These are phyloP conservation scores for Penicillium hordei DNA, from an alignment of 2,329 filamentous ascomycete species.

Conservation along the genomic window DNA sequence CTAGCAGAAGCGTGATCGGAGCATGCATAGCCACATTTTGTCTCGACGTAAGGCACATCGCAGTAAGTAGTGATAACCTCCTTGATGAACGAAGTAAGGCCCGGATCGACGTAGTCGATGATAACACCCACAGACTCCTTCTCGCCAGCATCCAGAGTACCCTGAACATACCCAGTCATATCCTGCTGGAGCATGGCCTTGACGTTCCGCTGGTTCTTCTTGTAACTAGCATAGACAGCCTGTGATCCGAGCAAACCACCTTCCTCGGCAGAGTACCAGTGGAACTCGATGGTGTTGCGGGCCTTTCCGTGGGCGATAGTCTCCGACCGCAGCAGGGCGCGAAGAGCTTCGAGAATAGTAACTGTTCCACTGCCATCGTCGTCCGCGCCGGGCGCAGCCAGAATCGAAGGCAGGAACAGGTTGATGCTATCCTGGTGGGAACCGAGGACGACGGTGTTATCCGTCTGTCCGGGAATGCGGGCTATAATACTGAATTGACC, in stretches of 20 bases:
- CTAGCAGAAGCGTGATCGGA: constrained; percentile 69
- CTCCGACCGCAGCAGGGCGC: constrained; percentile 72
- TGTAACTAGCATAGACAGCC: constrained; percentile 82
- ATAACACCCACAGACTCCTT: constrained; percentile 89
- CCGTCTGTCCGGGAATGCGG: constrained; percentile 79
- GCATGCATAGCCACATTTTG: constrained; percentile 83
- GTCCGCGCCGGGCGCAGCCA: constrained; percentile 88
- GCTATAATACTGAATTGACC: constrained; percentile 89
- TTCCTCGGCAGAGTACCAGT: constrained; percentile 93
- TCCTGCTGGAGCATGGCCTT: constrained; percentile 98
- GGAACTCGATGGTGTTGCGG: constrained; percentile 88
- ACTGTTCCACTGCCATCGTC: constrained; percentile 92
- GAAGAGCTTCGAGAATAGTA: constrained; percentile 88
- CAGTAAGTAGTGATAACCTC: constrained; percentile 83
- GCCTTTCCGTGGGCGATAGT: constrained; percentile 69
- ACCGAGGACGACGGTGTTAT: constrained; percentile 83
- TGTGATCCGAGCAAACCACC: constrained; percentile 84
- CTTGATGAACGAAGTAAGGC: constrained; percentile 87
- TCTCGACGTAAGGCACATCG: constrained; percentile 80
- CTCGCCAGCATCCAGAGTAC: constrained; percentile 77
- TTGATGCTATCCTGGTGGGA: constrained; percentile 97
- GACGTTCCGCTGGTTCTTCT: constrained; percentile 69
- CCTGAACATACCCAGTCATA: constrained; percentile 89
- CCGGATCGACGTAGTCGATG: constrained; percentile 82
- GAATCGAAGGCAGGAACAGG: constrained; percentile 77